Evolutionary conservation across 2,329 filamentous ascomycete genomes (phyloP).

Genomic region (Myriosclerotinia scirpicola): DNA sequence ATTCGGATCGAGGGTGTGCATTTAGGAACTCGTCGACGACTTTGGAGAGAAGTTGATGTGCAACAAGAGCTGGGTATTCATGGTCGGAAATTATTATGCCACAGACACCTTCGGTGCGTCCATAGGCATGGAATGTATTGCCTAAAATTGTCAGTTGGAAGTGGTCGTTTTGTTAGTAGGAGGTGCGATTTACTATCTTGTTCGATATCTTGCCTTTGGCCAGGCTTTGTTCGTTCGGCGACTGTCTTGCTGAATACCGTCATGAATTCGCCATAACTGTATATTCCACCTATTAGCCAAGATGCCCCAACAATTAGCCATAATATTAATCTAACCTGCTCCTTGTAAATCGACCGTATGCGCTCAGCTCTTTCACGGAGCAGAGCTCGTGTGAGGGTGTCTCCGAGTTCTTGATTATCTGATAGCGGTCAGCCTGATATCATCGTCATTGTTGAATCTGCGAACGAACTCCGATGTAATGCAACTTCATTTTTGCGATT

Average conservation of each 20-base stretch:
- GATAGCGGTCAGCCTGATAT: conserved; percentile 33
- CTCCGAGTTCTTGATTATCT: conserved; percentile 80
- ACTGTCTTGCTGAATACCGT: conserved; percentile 83
- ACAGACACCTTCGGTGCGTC: conserved; percentile 70
- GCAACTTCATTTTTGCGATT: conserved; percentile 71
- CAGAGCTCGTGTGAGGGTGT: conserved; percentile 76
- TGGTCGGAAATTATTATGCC: conserved; percentile 77
- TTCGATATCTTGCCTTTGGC: conserved; percentile 81
- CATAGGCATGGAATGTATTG: conserved; percentile 77
- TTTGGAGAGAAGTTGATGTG: conserved; percentile 84
- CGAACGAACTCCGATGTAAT: conserved; percentile 76
- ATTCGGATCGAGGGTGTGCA: conserved; percentile 70
- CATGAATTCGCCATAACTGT: conserved; percentile 65
- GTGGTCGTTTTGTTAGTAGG: neutral
- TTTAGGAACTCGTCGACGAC: conserved; percentile 83
- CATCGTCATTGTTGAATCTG: conserved; percentile 30
- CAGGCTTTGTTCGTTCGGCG: conserved; percentile 79
- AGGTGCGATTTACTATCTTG: conserved; percentile 59
- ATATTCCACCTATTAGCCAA: neutral
- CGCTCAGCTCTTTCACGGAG: conserved; percentile 73
- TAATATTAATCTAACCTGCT: conserved; percentile 11
- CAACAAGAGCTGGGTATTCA: conserved; percentile 74
- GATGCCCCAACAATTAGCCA: neutral
- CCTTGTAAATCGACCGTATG: conserved; percentile 35
- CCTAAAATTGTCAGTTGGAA: conserved; percentile 44